phyloP scores from a whole-genome alignment of 345 rosid genomes.

The Corchorus capsularis region DNA sequence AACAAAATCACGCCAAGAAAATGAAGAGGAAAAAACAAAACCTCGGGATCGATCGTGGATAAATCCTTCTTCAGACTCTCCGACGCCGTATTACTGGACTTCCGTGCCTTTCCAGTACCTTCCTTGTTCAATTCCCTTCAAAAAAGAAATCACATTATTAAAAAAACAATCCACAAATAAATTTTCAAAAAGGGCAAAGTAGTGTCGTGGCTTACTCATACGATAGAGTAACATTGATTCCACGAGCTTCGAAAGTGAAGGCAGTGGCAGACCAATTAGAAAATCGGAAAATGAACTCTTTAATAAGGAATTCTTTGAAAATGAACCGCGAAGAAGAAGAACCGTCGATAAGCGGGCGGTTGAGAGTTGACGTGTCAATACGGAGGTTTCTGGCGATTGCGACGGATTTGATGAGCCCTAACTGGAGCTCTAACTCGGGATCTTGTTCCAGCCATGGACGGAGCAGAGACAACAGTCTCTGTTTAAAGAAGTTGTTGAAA shows the following conservation, averaged over 20 bases:
- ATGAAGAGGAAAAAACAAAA: conserved; percentile 26
- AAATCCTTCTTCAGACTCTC: conserved; percentile 54
- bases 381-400: conserved; percentile 48
- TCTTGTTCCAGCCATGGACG: conserved; percentile 67
- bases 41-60: conserved; percentile 78
- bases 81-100: conserved; percentile 27
- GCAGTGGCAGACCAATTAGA: conserved; percentile 76
- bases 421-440: conserved; percentile 61
- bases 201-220: conserved; percentile 14
- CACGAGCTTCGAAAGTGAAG: conserved; percentile 55
- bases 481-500: conserved; percentile 42
- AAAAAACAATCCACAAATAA: neutral
- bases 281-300: conserved; percentile 52
- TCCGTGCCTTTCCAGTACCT: conserved; percentile 34
- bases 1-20: neutral
- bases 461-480: conserved; percentile 59
- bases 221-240: conserved; percentile 38
- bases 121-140: conserved; percentile 46
- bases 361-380: conserved; percentile 53
- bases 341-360: conserved; percentile 41
- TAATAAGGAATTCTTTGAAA: conserved; percentile 53
- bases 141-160: neutral
- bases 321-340: conserved; percentile 40
- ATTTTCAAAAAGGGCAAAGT: neutral
- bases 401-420: conserved; percentile 60